Percentiles rank a stretch among this genome's conserved stretches.
Evolutionary conservation across 73 alveolate genomes (phyloP).

Genomic region (Paramecium sexaurelia): DNA sequence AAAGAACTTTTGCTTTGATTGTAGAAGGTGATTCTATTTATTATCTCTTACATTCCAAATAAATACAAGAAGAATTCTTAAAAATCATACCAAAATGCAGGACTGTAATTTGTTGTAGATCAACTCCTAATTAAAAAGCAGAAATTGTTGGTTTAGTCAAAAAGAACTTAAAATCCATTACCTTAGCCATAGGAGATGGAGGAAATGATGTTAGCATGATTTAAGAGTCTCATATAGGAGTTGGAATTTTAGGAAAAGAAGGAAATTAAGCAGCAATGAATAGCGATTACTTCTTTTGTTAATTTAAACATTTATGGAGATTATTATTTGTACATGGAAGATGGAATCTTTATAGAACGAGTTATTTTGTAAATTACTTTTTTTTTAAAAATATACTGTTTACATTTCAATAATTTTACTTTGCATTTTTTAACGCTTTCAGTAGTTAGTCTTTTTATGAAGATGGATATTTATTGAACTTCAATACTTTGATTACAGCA

Average conservation of each 20-base stretch:
- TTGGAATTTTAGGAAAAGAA: slow-evolving; percentile 98
- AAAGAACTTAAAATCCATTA: slow-evolving; percentile 73
- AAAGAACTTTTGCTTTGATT: slow-evolving; percentile 52
- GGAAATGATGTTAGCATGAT: slow-evolving; percentile 99
- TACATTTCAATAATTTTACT: slow-evolving; percentile 81
- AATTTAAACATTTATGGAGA: slow-evolving; percentile 91
- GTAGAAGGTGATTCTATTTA: slow-evolving; percentile 64
- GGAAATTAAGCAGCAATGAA: slow-evolving; percentile 98
- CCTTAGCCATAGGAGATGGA: slow-evolving; percentile 98
- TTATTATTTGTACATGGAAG: slow-evolving; percentile 96
- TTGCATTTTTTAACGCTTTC: slow-evolving; percentile 82
- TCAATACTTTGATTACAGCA: slow-evolving; percentile 95
- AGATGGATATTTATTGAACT: slow-evolving; percentile 92
- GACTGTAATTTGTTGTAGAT: slow-evolving; percentile 96
- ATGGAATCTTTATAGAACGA: slow-evolving; percentile 83
- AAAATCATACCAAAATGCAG: slow-evolving; percentile 84
- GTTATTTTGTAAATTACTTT: slow-evolving; percentile 92
- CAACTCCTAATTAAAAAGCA: slow-evolving; percentile 93
- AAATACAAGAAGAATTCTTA: slow-evolving; percentile 74
- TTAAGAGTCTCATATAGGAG: slow-evolving; percentile 97
- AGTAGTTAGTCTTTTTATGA: slow-evolving; percentile 92
- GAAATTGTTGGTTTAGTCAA: slow-evolving; percentile 91
- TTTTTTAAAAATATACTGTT: slow-evolving; percentile 95
- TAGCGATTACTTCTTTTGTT: slow-evolving; percentile 95
- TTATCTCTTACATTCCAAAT: slow-evolving; percentile 32